Evolutionary conservation across 2,329 filamentous ascomycete species (phyloP).

Genomic region (Exophiala mesophila): DNA sequence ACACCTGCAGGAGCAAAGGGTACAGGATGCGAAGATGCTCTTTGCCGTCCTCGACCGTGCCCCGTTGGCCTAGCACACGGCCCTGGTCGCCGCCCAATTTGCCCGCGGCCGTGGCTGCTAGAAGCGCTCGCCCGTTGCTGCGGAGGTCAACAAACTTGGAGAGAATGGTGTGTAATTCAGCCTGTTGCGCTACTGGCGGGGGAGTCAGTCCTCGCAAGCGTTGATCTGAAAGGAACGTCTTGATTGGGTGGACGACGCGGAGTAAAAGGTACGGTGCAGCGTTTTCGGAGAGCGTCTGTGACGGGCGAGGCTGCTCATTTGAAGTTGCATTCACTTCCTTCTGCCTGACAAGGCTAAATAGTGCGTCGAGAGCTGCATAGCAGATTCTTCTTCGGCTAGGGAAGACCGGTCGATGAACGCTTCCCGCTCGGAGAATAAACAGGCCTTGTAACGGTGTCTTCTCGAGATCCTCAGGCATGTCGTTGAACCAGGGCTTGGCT

Average conservation of each 20-base stretch:
- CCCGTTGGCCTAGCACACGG: neutral
- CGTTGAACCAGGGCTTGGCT: constrained; percentile 61
- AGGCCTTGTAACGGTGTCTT: constrained; percentile 57
- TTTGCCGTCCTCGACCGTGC: constrained; percentile 36
- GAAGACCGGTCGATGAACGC: constrained; percentile 64
- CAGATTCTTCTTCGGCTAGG: constrained; percentile 66
- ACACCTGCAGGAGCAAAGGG: constrained; percentile 65
- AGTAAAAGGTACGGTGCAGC: constrained; percentile 77
- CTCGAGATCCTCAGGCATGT: constrained; percentile 48
- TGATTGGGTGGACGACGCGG: constrained; percentile 72
- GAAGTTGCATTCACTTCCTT: neutral
- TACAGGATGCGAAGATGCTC: constrained; percentile 80
- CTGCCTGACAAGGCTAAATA: constrained; percentile 60
- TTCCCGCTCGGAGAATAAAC: constrained; percentile 62
- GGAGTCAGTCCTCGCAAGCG: constrained; percentile 85
- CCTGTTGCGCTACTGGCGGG: constrained; percentile 73
- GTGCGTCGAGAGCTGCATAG: constrained; percentile 73
- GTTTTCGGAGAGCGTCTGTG: constrained; percentile 60
- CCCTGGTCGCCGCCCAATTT: neutral
- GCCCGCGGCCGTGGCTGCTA: neutral
- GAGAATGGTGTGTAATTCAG: constrained; percentile 71
- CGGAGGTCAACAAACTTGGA: constrained; percentile 60
- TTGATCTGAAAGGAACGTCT: constrained; percentile 84
- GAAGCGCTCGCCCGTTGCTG: constrained; percentile 65
- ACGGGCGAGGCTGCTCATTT: neutral